Evolutionary conservation across 176 grass and related monocot species (phyloP).

Genomic region (Musa schizocarpa): DNA sequence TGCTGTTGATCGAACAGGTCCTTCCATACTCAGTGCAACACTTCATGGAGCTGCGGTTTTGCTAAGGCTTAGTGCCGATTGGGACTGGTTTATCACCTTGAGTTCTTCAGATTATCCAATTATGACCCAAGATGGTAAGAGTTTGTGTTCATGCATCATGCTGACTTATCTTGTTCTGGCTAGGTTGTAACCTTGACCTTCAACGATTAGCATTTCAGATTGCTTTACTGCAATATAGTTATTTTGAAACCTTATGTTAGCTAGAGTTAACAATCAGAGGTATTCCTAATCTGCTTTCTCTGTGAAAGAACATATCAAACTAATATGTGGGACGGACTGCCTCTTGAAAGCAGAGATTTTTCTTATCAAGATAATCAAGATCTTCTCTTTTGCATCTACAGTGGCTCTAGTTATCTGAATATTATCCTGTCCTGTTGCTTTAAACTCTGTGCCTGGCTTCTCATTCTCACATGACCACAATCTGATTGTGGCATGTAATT

Average conservation of each 20-base stretch:
- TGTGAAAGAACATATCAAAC: neutral
- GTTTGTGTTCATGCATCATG: neutral
- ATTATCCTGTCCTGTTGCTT: too few species aligned
- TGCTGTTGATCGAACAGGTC: constrained; percentile 33
- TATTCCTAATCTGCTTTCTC: neutral
- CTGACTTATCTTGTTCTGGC: neutral
- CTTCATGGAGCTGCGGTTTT: constrained; percentile 50
- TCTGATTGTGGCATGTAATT: too few species aligned
- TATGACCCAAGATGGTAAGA: constrained; percentile 53
- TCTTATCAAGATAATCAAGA: neutral
- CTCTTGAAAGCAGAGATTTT: neutral
- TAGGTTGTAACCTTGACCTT: neutral
- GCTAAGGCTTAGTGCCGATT: constrained; percentile 27
- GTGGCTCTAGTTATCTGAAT: too few species aligned
- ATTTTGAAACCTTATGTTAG: neutral
- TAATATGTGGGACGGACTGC: neutral
- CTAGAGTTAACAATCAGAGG: neutral
- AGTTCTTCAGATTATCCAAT: constrained; percentile 56
- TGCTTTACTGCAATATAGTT: neutral
- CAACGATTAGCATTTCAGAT: neutral
- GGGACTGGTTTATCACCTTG: constrained; percentile 64
- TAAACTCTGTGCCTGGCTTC: too few species aligned
- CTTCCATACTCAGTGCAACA: constrained; percentile 36
- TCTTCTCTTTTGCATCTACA: too few species aligned
- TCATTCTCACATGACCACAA: too few species aligned